Conservation (phyloP, 495 filamentous ascomycete genomes). For the Penicillium fimorum region DNA sequence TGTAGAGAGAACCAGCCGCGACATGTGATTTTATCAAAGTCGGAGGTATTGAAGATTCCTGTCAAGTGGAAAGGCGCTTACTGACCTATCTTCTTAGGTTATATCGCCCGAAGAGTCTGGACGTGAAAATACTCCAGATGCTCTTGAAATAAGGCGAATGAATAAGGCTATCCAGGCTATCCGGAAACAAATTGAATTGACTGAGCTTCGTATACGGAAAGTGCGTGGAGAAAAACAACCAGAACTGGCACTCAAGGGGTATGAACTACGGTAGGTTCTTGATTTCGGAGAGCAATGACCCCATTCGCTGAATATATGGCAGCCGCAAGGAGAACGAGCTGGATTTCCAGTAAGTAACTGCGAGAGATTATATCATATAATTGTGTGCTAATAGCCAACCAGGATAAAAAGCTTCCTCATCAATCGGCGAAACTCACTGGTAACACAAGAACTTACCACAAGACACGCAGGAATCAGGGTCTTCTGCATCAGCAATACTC, state of each 20-base stretch:
- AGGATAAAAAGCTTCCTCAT: neutral
- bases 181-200: too few species aligned
- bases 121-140: too few species aligned
- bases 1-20: slow-evolving; percentile 16
- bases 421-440: slow-evolving; percentile 14
- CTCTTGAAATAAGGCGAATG: too few species aligned
- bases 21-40: slow-evolving; percentile 28
- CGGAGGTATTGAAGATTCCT: slow-evolving; percentile 20
- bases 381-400: neutral
- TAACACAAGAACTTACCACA: slow-evolving; percentile 1
- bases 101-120: slow-evolving; percentile 18
- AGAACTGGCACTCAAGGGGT: too few species aligned
- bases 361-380: too few species aligned
- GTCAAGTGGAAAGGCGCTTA: neutral
- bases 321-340: slow-evolving; percentile 13
- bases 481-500: slow-evolving; percentile 39
- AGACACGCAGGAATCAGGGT: slow-evolving; percentile 12
- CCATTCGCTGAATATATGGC: slow-evolving; percentile 4
- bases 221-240: too few species aligned
- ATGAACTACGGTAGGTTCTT: too few species aligned
- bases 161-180: too few species aligned
- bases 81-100: slow-evolving; percentile 14
- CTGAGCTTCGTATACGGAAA: too few species aligned
- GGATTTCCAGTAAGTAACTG: slow-evolving; percentile 15
- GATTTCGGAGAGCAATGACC: too few species aligned